These are phyloP conservation scores for Verticillium dahliae DNA, from an alignment of 2,329 filamentous ascomycete species.

Conservation along the genomic window DNA sequence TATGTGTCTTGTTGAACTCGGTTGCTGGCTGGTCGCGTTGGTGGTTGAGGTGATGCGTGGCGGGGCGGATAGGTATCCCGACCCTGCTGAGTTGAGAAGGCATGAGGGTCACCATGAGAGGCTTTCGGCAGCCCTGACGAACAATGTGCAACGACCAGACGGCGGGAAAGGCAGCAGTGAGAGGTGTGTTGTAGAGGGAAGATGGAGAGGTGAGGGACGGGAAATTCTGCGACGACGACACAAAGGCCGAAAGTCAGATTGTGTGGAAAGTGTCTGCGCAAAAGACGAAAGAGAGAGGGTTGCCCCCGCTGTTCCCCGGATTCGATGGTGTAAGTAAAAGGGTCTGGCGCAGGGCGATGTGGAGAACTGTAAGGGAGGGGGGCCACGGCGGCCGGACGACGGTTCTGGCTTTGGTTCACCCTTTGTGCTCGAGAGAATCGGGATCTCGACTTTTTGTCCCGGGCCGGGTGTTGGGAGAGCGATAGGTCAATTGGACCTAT, in stretches of 20 bases:
- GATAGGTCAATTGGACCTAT: neutral
- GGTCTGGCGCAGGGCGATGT: neutral
- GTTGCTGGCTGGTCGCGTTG: conserved; percentile 11
- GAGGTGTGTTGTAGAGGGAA: neutral
- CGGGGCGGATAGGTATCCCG: conserved; percentile 25
- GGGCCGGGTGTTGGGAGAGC: neutral
- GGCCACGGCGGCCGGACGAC: neutral
- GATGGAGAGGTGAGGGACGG: neutral
- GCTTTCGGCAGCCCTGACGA: conserved; percentile 1
- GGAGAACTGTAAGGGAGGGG: neutral
- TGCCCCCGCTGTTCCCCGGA: conserved; percentile 13
- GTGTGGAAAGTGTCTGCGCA: conserved; percentile 5
- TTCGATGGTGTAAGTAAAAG: conserved; percentile 10
- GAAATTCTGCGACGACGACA: neutral
- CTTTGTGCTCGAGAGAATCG: neutral
- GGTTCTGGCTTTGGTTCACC: neutral
- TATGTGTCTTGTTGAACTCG: conserved; percentile 37
- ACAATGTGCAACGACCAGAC: neutral
- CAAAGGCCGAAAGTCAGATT: neutral
- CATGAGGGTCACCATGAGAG: conserved; percentile 17
- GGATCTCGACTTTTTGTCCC: neutral
- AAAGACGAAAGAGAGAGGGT: conserved; percentile 6
- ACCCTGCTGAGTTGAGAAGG: conserved; percentile 24
- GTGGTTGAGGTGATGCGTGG: conserved; percentile 18
- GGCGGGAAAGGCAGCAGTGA: neutral